Base-by-base conservation (phyloP, 495 filamentous ascomycete species). In the Hypoxylon intermedium region DNA sequence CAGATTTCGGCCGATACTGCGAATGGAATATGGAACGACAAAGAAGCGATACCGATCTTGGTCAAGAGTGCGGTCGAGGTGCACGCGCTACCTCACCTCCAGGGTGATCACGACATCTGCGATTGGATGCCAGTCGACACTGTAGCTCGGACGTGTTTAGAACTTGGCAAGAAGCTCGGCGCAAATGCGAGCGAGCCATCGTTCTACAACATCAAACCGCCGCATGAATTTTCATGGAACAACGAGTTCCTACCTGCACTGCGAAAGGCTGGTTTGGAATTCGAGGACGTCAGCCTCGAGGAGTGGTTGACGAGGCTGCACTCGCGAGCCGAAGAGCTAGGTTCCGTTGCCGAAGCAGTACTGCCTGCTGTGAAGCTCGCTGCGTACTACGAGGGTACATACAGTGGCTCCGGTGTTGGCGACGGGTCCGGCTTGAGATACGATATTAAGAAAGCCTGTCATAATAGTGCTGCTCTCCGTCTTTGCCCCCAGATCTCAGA, bases 121-220 rank as follows among this genome's bases (percentile, higher is more conserved):
- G 77, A 75, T 18, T 87, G 83, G 83, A 68, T 86, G 6, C 82
- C 84, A 0, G 84, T 85, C 1, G 84, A 87, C 56, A 78, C 67
- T 18, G 75, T 83, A 0, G 84, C 82, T 0, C 57, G 53, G 0
- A 71, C 70, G 0, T 74, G 84, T 13, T 48, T 82, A 6, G 82
- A 87, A 18, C 67, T 87, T 9, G 67, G 75, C 6, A 58, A 64
- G 18, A 62, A 70, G 0, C 72, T 76, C 33, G 13, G n/a, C 6
- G 12, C 9, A 6, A 46, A 20, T 11, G 51, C 28, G 6, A 19
- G 37, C 31, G 43, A 53, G 12, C 36, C 51, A 12, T 40, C 53
- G 4, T 75, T 83, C 45, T 80, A 73, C 49, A 80, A 86, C 47
- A 52, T 86, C 33, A 65, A 77, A 13, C 82, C 85, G 49, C 69